Evolutionary conservation across 805 yeast genomes (phyloP).

Genomic region (Candida coquimbonensis): DNA sequence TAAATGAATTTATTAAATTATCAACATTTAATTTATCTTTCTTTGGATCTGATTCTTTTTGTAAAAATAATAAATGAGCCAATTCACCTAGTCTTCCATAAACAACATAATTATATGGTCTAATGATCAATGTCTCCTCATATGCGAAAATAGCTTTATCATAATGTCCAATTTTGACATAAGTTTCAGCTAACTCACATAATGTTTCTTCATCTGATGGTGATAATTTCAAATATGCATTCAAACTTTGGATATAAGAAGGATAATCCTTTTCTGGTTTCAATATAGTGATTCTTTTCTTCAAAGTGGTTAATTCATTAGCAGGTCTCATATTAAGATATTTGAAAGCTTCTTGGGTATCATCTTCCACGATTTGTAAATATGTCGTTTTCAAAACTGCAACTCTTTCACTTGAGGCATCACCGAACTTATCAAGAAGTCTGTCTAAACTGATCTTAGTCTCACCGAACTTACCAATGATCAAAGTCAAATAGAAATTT

Average conservation of each 20-base stretch:
- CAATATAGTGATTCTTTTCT: constrained; percentile 20
- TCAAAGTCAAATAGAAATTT: constrained; percentile 58
- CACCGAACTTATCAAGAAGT: constrained; percentile 61
- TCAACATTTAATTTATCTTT: neutral
- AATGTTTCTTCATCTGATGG: constrained; percentile 76
- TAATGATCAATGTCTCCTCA: constrained; percentile 61
- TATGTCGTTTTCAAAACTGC: constrained; percentile 47
- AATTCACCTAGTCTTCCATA: constrained; percentile 60
- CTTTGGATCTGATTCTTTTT: constrained; percentile 1
- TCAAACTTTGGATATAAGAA: constrained; percentile 49
- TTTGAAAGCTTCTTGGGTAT: constrained; percentile 26
- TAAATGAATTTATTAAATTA: constrained; percentile 18
- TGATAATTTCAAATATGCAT: constrained; percentile 47
- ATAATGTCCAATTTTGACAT: constrained; percentile 51
- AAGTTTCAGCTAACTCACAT: constrained; percentile 70
- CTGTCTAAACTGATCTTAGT: constrained; percentile 63
- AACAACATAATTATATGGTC: constrained; percentile 64
- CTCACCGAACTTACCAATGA: constrained; percentile 58
- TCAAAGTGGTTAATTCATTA: constrained; percentile 17
- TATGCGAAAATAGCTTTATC: constrained; percentile 60
- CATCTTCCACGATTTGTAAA: constrained; percentile 45
- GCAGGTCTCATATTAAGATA: constrained; percentile 27
- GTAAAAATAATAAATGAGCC: constrained; percentile 15
- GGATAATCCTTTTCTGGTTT: constrained; percentile 6
- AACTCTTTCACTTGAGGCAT: constrained; percentile 47